A percentile compares a stretch with the other conserved stretches of the same genome.
phyloP scores from a whole-genome alignment of 1,284 basidiomycete genomes.

The Meripilus lineatus region DNA sequence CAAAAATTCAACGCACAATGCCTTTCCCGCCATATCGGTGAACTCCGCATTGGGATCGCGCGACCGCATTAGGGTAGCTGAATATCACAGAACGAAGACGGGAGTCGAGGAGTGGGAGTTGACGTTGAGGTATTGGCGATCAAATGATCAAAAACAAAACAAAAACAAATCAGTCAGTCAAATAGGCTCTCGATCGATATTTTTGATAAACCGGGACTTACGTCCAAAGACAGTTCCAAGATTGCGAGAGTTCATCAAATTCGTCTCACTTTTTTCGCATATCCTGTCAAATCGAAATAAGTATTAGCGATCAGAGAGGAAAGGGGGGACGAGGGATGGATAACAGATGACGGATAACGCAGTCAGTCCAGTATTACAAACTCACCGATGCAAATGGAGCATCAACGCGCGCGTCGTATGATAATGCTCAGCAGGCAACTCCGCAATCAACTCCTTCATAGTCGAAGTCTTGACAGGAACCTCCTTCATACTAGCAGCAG shows the following conservation, averaged over 20 bases:
- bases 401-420: slow-evolving; percentile 81
- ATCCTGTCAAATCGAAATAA: slow-evolving; percentile 44
- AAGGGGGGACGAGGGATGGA: neutral
- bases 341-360: no score
- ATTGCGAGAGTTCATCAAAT: slow-evolving; percentile 94
- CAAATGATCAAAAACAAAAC: slow-evolving; percentile 13
- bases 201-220: slow-evolving; percentile 43
- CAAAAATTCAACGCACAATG: slow-evolving; percentile 87
- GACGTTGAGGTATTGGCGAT: no score
- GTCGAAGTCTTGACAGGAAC: slow-evolving; percentile 52
- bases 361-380: no score
- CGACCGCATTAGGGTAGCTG: slow-evolving; percentile 93
- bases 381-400: slow-evolving; percentile 82
- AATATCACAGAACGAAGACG: slow-evolving; percentile 4
- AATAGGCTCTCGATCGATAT: neutral
- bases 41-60: slow-evolving; percentile 86
- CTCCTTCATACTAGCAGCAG: slow-evolving; percentile 70
- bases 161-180: neutral
- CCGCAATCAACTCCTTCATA: slow-evolving; percentile 67
- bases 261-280: slow-evolving; percentile 63
- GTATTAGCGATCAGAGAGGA: neutral
- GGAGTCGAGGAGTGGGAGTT: neutral
- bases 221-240: slow-evolving; percentile 99
- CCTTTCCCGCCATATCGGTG: slow-evolving; percentile 95
- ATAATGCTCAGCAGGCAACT: slow-evolving; percentile 85